These are phyloP conservation scores for Penicillium longicatenatum DNA, from an alignment of 495 filamentous ascomycete genomes.

Conservation along the genomic window DNA sequence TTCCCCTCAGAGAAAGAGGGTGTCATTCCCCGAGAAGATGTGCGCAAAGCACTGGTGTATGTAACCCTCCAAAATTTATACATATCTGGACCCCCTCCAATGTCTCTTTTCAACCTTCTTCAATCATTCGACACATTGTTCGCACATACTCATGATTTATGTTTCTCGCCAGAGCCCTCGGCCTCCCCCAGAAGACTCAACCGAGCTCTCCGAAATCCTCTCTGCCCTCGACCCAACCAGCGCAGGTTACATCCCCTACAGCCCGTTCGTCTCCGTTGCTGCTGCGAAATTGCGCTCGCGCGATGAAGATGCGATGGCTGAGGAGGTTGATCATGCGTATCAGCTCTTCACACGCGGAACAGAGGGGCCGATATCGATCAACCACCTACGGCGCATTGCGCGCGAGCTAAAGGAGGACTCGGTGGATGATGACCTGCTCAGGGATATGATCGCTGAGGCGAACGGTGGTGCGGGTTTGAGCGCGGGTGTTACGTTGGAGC, in stretches of 20 bases:
- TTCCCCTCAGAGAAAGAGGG: slow-evolving; percentile 69
- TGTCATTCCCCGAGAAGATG: slow-evolving; percentile 74
- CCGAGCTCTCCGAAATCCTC: slow-evolving; percentile 72
- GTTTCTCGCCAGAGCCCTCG: slow-evolving; percentile 63
- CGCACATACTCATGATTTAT: background rate
- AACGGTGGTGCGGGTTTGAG: slow-evolving; percentile 75
- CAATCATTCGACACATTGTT: background rate
- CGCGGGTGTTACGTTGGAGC: slow-evolving; percentile 70
- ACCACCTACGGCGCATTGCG: slow-evolving; percentile 76
- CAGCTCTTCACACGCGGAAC: slow-evolving; percentile 66
- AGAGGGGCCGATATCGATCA: slow-evolving; percentile 66
- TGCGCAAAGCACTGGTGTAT: slow-evolving; percentile 81
- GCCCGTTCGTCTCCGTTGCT: slow-evolving; percentile 78
- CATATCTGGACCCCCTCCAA: background rate
- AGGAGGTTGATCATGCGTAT: slow-evolving; percentile 80
- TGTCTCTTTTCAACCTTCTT: background rate
- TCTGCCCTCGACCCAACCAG: slow-evolving; percentile 79
- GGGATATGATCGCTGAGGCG: slow-evolving; percentile 92
- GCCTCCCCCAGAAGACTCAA: slow-evolving; percentile 62
- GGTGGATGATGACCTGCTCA: slow-evolving; percentile 77
- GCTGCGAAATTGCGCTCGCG: slow-evolving; percentile 73
- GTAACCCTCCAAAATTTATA: slow-evolving; percentile 9
- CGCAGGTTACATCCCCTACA: slow-evolving; percentile 73
- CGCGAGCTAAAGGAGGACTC: slow-evolving; percentile 72
- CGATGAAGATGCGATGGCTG: slow-evolving; percentile 54